These are phyloP conservation scores for Pythium oligandrum DNA, from an alignment of 352 stramenopile species.

Conservation along the genomic window DNA sequence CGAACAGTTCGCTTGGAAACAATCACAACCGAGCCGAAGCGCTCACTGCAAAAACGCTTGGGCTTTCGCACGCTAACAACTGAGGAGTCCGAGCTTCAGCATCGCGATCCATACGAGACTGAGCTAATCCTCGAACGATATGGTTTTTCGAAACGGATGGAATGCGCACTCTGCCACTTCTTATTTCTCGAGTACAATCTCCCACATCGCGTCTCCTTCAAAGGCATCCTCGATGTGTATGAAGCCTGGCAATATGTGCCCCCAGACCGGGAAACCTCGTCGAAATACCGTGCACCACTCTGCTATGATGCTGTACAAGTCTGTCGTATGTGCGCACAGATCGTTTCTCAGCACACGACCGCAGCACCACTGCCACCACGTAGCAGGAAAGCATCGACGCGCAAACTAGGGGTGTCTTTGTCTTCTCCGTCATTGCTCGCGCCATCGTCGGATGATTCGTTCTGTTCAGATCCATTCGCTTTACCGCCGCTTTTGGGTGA, in stretches of 20 bases:
- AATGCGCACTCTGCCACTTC: conserved; percentile 62
- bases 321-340: conserved; percentile 70
- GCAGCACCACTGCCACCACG: neutral
- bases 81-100: conserved; percentile 18
- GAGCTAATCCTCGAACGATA: conserved; percentile 54
- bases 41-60: conserved; percentile 15
- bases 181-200: conserved; percentile 52
- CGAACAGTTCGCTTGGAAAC: conserved; percentile 42
- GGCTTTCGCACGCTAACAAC: conserved; percentile 20
- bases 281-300: conserved; percentile 54
- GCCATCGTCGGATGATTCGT: conserved; percentile 3
- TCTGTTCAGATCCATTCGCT: conserved; percentile 56
- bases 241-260: conserved; percentile 48
- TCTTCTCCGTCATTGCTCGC: no score
- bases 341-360: conserved; percentile 50
- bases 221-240: conserved; percentile 75
- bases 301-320: conserved; percentile 72
- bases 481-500: conserved; percentile 64
- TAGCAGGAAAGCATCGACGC: neutral
- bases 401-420: no score
- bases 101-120: conserved; percentile 39
- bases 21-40: conserved; percentile 18
- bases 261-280: conserved; percentile 30
- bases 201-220: conserved; percentile 67
- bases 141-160: conserved; percentile 49